phyloP scores from a whole-genome alignment of 805 yeast species.

The Lachancea meyersii region DNA sequence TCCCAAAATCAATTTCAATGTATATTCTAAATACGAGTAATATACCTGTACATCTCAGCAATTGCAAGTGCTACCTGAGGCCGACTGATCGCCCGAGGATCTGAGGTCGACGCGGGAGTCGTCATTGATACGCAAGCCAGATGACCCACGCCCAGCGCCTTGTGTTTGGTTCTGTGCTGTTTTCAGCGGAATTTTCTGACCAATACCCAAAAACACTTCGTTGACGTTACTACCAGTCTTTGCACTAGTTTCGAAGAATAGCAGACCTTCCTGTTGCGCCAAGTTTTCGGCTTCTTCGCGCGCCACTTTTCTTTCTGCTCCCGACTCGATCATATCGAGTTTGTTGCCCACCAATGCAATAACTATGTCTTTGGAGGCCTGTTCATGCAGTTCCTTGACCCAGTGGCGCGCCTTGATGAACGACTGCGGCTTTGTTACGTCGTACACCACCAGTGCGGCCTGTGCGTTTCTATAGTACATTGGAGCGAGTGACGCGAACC shows the following conservation, averaged over 20 bases:
- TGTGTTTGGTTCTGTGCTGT: constrained; percentile 22
- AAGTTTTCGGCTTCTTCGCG: constrained; percentile 78
- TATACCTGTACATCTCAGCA: constrained; percentile 20
- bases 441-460: constrained; percentile 93
- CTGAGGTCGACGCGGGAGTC: constrained; percentile 32
- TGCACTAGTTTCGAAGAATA: constrained; percentile 93
- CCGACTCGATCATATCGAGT: constrained; percentile 62
- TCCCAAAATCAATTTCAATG: constrained; percentile 1
- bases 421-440: constrained; percentile 89
- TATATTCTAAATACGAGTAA: not conserved
- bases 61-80: constrained; percentile 28
- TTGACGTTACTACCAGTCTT: constrained; percentile 84
- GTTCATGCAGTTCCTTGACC: constrained; percentile 94
- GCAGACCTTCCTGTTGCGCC: constrained; percentile 84
- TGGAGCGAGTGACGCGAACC: constrained; percentile 94
- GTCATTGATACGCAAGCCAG: constrained; percentile 21
- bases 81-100: constrained; percentile 26
- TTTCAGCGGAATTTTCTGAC: constrained; percentile 66
- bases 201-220: constrained; percentile 86
- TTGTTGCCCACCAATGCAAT: constrained; percentile 95
- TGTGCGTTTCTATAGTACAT: constrained; percentile 97
- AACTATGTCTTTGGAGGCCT: constrained; percentile 84
- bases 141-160: constrained; percentile 12
- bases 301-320: constrained; percentile 60
- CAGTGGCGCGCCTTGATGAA: constrained; percentile 96